phyloP scores from a whole-genome alignment of 257 asterid genomes.

The Sherardia arvensis region DNA sequence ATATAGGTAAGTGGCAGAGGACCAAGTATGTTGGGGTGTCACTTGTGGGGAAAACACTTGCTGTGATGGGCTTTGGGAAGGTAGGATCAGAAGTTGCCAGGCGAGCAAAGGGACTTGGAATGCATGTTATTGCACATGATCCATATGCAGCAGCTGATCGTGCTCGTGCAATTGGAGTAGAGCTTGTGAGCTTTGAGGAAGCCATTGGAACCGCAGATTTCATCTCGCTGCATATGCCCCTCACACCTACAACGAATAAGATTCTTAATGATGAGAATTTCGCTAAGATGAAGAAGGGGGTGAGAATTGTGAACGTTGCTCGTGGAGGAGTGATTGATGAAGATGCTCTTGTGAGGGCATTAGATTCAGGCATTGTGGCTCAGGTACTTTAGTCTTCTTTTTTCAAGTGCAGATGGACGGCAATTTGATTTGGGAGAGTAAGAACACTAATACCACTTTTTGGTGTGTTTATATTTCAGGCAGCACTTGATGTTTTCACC shows the following conservation, averaged over 20 bases:
- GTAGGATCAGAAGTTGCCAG: slow-evolving; percentile 98
- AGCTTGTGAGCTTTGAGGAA: slow-evolving; percentile 83
- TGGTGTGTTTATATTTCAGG: slow-evolving; percentile 32
- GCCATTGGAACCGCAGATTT: slow-evolving; percentile 75
- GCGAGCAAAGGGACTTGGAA: slow-evolving; percentile 93
- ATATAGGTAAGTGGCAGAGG: slow-evolving; percentile 79
- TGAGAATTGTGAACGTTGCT: slow-evolving; percentile 79
- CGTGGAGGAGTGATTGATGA: slow-evolving; percentile 99
- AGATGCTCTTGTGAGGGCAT: slow-evolving; percentile 80
- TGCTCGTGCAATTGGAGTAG: slow-evolving; percentile 86
- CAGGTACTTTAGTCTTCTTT: slow-evolving; percentile 41
- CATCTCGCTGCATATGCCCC: slow-evolving; percentile 94
- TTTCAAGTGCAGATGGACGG: not conserved
- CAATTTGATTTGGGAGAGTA: not conserved
- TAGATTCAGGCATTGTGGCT: slow-evolving; percentile 86
- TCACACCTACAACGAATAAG: slow-evolving; percentile 67
- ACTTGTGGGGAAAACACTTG: slow-evolving; percentile 87
- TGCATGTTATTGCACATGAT: slow-evolving; percentile 91
- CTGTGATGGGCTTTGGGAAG: slow-evolving; percentile 97
- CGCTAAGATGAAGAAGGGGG: slow-evolving; percentile 94
- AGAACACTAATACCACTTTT: not conserved
- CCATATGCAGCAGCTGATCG: slow-evolving; percentile 95
- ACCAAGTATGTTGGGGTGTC: slow-evolving; percentile 91
- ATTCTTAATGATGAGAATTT: slow-evolving; percentile 71
- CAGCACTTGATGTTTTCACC: slow-evolving; percentile 95